Evolutionary conservation across 768 basidiomycete species (phyloP).

Genomic region (Asterophora parasitica): DNA sequence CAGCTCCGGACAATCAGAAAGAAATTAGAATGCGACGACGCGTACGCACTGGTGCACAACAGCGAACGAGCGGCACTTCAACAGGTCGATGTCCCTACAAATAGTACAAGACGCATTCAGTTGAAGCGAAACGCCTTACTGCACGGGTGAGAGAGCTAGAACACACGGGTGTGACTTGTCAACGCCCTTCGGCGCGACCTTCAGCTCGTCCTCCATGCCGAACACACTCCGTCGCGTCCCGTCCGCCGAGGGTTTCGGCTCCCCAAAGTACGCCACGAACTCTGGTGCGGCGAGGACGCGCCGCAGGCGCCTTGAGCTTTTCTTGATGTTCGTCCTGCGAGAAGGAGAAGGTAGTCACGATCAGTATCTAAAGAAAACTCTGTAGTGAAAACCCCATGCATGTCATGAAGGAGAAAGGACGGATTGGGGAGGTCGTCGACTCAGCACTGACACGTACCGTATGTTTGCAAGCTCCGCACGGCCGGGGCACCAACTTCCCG

Average conservation of each 20-base stretch:
- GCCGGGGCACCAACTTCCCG: slow-evolving; percentile 74
- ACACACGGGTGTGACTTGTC: slow-evolving; percentile 73
- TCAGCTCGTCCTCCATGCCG: slow-evolving; percentile 82
- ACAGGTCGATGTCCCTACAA: slow-evolving; percentile 80
- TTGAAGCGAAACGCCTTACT: neutral
- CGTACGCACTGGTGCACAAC: slow-evolving; percentile 54
- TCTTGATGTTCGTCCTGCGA: slow-evolving; percentile 62
- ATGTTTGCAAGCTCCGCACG: slow-evolving; percentile 77
- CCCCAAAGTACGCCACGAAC: slow-evolving; percentile 78
- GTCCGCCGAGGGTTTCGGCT: slow-evolving; percentile 52
- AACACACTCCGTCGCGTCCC: slow-evolving; percentile 75
- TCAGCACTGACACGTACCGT: slow-evolving; percentile 36
- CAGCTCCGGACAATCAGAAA: no score
- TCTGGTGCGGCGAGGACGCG: slow-evolving; percentile 57
- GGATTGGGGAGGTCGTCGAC: neutral
- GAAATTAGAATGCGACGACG: no score
- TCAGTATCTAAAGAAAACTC: no score
- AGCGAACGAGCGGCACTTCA: slow-evolving; percentile 77
- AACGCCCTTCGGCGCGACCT: slow-evolving; percentile 88
- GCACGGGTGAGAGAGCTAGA: neutral
- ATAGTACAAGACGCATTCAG: neutral
- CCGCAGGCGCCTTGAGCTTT: slow-evolving; percentile 58
- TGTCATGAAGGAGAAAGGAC: neutral
- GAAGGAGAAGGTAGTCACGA: no score
- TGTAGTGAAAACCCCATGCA: no score